Evolutionary conservation across 106 monocot genomes (phyloP), one percentile per base, ranked within the genome.

Genomic region (Dendrobium huoshanense): DNA sequence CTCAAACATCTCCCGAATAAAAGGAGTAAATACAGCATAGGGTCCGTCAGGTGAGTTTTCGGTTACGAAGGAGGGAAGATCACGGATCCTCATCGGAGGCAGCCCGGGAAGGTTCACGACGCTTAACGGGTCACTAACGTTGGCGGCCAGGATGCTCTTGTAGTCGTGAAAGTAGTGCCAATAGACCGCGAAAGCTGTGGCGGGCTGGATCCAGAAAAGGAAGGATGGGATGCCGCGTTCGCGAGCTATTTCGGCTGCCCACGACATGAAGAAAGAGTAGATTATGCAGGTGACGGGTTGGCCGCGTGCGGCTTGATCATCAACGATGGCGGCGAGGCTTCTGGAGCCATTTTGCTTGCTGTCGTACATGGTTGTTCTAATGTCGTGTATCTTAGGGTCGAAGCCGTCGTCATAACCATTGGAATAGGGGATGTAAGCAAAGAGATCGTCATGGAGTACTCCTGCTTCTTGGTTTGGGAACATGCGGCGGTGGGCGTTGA

Each of bases 171-270:
- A 76, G 81, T 76, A 85, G 87, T 89, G 85, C 80, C 90, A 83
- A 79, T 88, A 95, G 31, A 82, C 44, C 47, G 83, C 87, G 76
- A 95, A 87, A 51, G 86, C 83, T 45, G 88, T 74, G 45, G 91
- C 95, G 1, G 93, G 86, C 67, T 95, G 95, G 75, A 91, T 88
- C 92, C 95, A 93, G 77, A 82, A 88, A 20, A 80, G 77, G 4
- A 61, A 75, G 2, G 78, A 78, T 5, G 86, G 89, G 75, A 91
- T 40, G 37, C 75, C 82, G 48, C 81, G 83, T 1, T 73, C 56
- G 2, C 67, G 43, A 0, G 88, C 92, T 0, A 91, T 79, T 31
- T 83, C 88, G 64, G 77, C 45, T 0, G 41, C 95, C 92, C 83
- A 88, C 8, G 86, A 56, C 24, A 82, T 25, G 55, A 89, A 37